Percentiles rank a stretch among this genome's conserved stretches.
Conservation (phyloP, 371 early-diverging fungal genomes). For the Amoeboaphelidium protococcarum region DNA sequence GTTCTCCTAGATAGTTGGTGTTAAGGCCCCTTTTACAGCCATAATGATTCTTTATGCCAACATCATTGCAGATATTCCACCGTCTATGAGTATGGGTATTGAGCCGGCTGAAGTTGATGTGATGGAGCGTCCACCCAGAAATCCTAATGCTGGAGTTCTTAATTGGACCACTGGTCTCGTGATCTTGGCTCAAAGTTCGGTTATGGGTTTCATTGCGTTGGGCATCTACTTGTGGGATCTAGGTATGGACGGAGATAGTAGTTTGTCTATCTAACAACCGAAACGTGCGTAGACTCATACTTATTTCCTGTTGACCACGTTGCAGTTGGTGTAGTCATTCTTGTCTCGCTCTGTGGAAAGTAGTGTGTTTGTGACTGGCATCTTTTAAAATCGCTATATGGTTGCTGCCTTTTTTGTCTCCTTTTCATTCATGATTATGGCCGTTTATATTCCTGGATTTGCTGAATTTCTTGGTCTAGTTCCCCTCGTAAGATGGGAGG, state of each 20-base stretch:
- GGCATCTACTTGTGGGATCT: slow-evolving; percentile 2
- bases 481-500: slow-evolving; percentile 22
- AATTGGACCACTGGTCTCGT: slow-evolving; percentile 22
- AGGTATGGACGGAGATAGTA: slow-evolving; percentile 7
- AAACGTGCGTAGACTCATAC: slow-evolving; percentile 23
- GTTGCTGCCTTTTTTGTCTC: slow-evolving; percentile 38
- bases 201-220: slow-evolving; percentile 30
- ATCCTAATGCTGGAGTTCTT: slow-evolving; percentile 31
- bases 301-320: slow-evolving; percentile 38
- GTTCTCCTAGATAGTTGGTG: slow-evolving; percentile 11
- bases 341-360: slow-evolving; percentile 34
- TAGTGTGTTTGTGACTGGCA: slow-evolving; percentile 35
- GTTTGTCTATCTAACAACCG: slow-evolving; percentile 4
- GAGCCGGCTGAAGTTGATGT: slow-evolving; percentile 50
- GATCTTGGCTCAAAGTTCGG: slow-evolving; percentile 39
- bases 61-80: slow-evolving; percentile 39
- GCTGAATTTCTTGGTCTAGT: slow-evolving; percentile 30
- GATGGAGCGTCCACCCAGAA: slow-evolving; percentile 58
- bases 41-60: slow-evolving; percentile 70
- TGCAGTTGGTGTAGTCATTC: slow-evolving; percentile 56
- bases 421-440: slow-evolving; percentile 32
- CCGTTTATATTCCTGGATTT: slow-evolving; percentile 40
- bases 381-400: slow-evolving; percentile 45
- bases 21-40: slow-evolving; percentile 17
- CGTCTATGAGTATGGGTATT: slow-evolving; percentile 18